Evolutionary conservation across 345 rosid genomes (phyloP).

Genomic region (Syzygium grande): DNA sequence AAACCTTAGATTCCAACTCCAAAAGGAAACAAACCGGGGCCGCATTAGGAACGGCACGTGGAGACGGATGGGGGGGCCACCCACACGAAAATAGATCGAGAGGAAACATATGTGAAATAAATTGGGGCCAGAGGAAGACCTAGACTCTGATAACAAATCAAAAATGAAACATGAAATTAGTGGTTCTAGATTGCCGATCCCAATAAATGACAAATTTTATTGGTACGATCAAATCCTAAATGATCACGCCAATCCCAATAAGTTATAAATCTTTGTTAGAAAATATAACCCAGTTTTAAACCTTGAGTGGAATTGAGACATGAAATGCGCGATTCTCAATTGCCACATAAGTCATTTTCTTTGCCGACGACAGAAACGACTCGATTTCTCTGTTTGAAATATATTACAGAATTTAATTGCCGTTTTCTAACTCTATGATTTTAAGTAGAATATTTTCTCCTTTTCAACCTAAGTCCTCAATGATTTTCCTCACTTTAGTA

Average conservation of each 20-base stretch:
- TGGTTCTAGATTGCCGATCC: no score
- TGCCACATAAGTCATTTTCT: neutral
- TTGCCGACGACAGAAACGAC: neutral
- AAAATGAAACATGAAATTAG: no score
- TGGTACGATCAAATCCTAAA: neutral
- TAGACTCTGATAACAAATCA: no score
- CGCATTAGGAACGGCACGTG: neutral
- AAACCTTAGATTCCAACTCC: neutral
- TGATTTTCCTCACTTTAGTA: neutral
- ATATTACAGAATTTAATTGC: no score
- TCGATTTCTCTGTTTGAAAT: no score
- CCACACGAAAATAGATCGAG: neutral
- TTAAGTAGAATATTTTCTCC: neutral
- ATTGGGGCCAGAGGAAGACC: neutral
- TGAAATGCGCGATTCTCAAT: neutral
- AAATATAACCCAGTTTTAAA: no score
- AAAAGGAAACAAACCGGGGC: neutral
- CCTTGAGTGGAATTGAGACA: no score
- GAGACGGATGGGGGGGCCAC: neutral
- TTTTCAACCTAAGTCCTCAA: neutral
- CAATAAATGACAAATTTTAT: no score
- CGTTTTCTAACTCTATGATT: neutral
- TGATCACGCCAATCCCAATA: no score
- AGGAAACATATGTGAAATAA: no score
- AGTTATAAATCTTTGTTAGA: no score